These are phyloP conservation scores for Bimuria novae-zelandiae DNA, from an alignment of 2,329 filamentous ascomycete genomes.

Conservation along the genomic window DNA sequence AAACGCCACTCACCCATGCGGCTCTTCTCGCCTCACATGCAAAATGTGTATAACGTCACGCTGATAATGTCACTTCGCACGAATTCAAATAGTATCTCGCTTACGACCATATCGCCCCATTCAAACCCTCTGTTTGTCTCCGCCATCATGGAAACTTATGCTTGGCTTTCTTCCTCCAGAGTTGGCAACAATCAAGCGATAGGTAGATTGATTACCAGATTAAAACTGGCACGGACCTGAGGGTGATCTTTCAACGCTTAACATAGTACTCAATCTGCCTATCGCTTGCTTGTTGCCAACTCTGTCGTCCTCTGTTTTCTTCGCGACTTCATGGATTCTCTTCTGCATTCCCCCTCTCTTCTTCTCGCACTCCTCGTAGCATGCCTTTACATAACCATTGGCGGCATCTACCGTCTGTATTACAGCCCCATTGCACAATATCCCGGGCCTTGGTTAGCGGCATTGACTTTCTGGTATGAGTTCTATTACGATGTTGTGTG, in stretches of 20 bases:
- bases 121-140: no score
- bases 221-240: no score
- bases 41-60: constrained; percentile 1
- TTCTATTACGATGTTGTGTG: constrained; percentile 30
- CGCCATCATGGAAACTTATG: not conserved
- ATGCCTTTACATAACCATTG: constrained; percentile 1
- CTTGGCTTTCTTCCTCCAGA: no score
- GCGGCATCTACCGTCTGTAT: constrained; percentile 25
- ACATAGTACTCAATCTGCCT: no score
- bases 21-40: not conserved
- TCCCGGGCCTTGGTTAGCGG: constrained; percentile 30
- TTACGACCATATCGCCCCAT: not conserved
- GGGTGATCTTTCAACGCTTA: no score
- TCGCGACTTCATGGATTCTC: constrained; percentile 4
- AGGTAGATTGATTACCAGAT: no score
- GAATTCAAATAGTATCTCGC: constrained; percentile 1
- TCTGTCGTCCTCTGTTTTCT: not conserved
- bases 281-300: no score
- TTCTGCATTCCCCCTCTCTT: constrained; percentile 1
- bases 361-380: not conserved
- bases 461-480: constrained; percentile 33
- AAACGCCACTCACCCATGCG: not conserved
- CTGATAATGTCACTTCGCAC: constrained; percentile 1
- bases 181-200: no score
- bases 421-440: constrained; percentile 24